phyloP scores from a whole-genome alignment of 306 rosid species.

The Benincasa hispida region DNA sequence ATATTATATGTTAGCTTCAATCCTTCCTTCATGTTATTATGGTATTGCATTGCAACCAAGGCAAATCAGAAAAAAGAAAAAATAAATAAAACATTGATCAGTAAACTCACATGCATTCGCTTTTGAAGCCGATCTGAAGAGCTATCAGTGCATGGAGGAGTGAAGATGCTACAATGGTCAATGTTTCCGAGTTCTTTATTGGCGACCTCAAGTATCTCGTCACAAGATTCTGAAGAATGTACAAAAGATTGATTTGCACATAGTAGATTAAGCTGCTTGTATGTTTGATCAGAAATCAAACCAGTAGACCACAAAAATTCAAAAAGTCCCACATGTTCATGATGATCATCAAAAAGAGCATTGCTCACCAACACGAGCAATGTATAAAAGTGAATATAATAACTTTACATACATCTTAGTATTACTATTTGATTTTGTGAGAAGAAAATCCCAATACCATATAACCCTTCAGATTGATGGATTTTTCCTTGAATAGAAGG shows the following conservation, averaged over 20 bases:
- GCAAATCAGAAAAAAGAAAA: neutral
- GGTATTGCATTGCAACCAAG: too few species aligned
- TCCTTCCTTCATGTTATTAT: too few species aligned
- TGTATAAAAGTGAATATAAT: neutral
- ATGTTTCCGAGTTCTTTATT: conserved; percentile 50
- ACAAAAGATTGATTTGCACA: conserved; percentile 43
- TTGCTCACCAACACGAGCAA: conserved; percentile 69
- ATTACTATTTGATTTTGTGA: neutral
- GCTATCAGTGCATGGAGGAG: conserved; percentile 44
- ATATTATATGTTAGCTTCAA: neutral
- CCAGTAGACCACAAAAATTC: conserved; percentile 88
- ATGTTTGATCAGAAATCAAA: conserved; percentile 81
- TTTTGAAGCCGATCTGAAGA: conserved; percentile 35
- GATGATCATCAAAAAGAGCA: conserved; percentile 73
- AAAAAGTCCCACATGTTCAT: conserved; percentile 61
- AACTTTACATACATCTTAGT: neutral
- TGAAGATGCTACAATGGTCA: conserved; percentile 72
- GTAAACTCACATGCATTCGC: conserved; percentile 52
- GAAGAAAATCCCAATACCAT: conserved; percentile 36
- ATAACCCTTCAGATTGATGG: conserved; percentile 74
- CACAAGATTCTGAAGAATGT: conserved; percentile 47
- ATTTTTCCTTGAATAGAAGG: conserved; percentile 19
- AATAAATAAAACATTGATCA: neutral
- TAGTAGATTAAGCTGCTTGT: conserved; percentile 37
- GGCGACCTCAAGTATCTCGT: conserved; percentile 26